Evolutionary conservation across 2,329 filamentous ascomycete species (phyloP), one percentile per base, ranked within the genome.

Genomic region (Nigrograna mackinnonii): DNA sequence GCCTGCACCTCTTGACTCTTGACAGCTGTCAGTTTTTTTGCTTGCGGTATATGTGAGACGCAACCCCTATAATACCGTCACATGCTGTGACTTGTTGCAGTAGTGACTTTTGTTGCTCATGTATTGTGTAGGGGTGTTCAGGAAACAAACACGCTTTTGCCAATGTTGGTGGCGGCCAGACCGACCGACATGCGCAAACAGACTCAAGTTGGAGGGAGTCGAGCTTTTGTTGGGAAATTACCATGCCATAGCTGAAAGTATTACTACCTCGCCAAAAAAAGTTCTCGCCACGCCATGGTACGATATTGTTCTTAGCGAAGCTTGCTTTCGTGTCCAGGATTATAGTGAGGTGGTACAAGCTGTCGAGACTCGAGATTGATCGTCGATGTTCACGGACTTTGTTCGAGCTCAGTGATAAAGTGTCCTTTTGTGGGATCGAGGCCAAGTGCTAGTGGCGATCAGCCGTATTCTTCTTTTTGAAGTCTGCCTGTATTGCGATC

Each of bases 41-140:
- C 35, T 47, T 46, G 49, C 47, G 49, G 44, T 57, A 60, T 62
- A 60, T 53, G 52, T 53, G 50, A 53, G 35, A 34, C 35, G 41
- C 39, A 40, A 37, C 13, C n/a, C 36, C 40, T 45, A 55, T 58
- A 58, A 35, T 37, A 55, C 40, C 41, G 38, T 49, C 49, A 49
- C 47, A 57, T 56, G 36, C 32, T 39, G 47, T 46, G 38, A n/a
- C n/a, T n/a, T n/a, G n/a, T n/a, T n/a, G n/a, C n/a, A n/a, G n/a
- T n/a, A n/a, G n/a, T n/a, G n/a, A n/a, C n/a, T n/a, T n/a, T n/a
- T n/a, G 41, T 31, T 44, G 48, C 41, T 9, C 24, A n/a, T 9
- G 9, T n/a, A 9, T 28, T n/a, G 9, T n/a, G n/a, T 9, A 28
- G 24, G n/a, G 9, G n/a, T 28, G 24, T 28, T 28, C 24, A n/a